Evolutionary conservation across 202 grass and related monocot species (phyloP).

Genomic region (Musa balbisiana): DNA sequence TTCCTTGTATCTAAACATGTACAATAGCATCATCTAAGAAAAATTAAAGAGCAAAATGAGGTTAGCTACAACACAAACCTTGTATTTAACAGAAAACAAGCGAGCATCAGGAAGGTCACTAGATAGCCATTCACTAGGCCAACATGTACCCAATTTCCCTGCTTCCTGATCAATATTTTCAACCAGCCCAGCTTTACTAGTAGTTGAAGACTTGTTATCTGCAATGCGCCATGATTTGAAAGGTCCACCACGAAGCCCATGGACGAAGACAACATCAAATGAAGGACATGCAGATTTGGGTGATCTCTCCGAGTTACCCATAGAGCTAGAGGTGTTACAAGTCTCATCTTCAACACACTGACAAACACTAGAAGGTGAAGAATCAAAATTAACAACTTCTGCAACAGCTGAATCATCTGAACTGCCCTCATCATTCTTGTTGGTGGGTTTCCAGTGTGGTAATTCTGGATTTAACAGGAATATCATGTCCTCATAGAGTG

Average conservation of each 20-base stretch:
- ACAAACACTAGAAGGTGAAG: constrained; percentile 25
- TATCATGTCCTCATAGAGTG: constrained; percentile 71
- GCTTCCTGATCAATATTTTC: constrained; percentile 95
- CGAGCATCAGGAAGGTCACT: constrained; percentile 83
- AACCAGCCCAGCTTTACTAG: constrained; percentile 76
- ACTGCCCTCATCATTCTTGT: constrained; percentile 32
- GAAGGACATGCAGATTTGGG: constrained; percentile 25
- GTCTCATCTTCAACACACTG: constrained; percentile 18
- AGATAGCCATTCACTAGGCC: constrained; percentile 94
- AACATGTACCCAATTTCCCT: constrained; percentile 89
- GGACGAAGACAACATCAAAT: constrained; percentile 88
- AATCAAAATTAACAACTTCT: not conserved
- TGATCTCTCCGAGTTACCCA: constrained; percentile 16
- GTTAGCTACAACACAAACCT: constrained; percentile 44
- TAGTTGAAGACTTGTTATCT: constrained; percentile 93
- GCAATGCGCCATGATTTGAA: constrained; percentile 98
- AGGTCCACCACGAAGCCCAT: constrained; percentile 85
- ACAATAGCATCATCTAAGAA: not conserved
- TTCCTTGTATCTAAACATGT: not conserved
- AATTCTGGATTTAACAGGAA: constrained; percentile 88
- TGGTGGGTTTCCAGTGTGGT: constrained; percentile 45
- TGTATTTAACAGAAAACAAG: constrained; percentile 85
- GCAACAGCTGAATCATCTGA: constrained; percentile 24
- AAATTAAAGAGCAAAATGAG: not conserved
- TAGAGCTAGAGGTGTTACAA: constrained; percentile 25